Percentiles rank a stretch among this genome's conserved stretches.
Evolutionary conservation across 371 early-diverging fungal species (phyloP).

Genomic region (Syncephalastrum sp.): DNA sequence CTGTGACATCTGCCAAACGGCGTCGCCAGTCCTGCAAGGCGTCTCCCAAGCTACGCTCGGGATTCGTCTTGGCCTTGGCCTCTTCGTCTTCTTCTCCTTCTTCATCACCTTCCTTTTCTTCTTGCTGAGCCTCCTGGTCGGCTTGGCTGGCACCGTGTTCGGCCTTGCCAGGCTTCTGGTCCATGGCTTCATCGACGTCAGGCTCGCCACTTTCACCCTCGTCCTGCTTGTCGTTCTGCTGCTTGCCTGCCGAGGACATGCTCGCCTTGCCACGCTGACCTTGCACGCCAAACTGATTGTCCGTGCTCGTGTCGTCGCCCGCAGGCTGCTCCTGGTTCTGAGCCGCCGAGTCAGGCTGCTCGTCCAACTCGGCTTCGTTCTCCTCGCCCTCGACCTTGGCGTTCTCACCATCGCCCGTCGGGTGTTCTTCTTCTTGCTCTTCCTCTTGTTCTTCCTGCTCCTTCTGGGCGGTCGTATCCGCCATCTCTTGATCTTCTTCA

Average conservation of each 20-base stretch:
- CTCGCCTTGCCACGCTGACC: constrained; percentile 62
- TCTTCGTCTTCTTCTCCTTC: constrained; percentile 26
- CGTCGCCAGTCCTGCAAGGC: constrained; percentile 90
- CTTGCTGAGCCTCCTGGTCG: constrained; percentile 27
- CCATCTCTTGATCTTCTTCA: constrained; percentile 45
- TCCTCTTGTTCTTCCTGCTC: constrained; percentile 44
- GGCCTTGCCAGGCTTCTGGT: constrained; percentile 40
- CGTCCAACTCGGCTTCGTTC: constrained; percentile 28
- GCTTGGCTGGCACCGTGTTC: constrained; percentile 44
- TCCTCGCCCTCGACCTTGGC: constrained; percentile 38
- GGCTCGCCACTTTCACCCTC: constrained; percentile 44
- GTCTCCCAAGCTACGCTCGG: constrained; percentile 85
- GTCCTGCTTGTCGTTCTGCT: constrained; percentile 24
- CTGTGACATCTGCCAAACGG: constrained; percentile 67
- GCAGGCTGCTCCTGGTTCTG: constrained; percentile 47
- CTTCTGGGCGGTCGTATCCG: constrained; percentile 23
- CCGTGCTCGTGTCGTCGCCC: constrained; percentile 53
- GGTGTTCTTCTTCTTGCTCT: constrained; percentile 46
- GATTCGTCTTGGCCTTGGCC: constrained; percentile 43
- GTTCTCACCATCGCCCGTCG: constrained; percentile 9
- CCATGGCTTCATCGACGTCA: constrained; percentile 34
- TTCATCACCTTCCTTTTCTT: constrained; percentile 13
- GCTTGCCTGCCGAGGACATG: constrained; percentile 41
- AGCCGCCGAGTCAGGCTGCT: constrained; percentile 15
- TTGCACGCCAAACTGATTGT: constrained; percentile 69